Conservation (phyloP, 2,329 filamentous ascomycete species). For the Emmonsiellopsis sp. region DNA sequence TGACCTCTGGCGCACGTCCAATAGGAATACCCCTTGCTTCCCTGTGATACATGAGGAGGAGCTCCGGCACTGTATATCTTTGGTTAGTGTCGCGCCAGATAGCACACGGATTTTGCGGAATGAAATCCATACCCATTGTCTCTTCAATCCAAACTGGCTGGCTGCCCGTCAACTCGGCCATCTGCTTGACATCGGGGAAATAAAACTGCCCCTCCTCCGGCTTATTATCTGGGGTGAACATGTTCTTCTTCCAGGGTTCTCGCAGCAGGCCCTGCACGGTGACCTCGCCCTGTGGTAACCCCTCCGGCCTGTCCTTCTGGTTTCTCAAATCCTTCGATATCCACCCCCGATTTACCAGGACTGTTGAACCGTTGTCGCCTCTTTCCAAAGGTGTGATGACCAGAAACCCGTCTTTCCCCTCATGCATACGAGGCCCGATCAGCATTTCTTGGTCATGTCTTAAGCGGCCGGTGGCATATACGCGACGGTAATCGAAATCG, state of each 20-base stretch:
- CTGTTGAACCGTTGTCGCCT: slow-evolving; percentile 49
- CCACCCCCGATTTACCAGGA: slow-evolving; percentile 88
- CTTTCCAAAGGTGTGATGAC: slow-evolving; percentile 87
- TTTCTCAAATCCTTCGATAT: slow-evolving; percentile 65
- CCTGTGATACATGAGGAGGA: slow-evolving; percentile 65
- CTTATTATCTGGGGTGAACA: slow-evolving; percentile 87
- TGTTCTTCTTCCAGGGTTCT: slow-evolving; percentile 93
- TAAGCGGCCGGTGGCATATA: slow-evolving; percentile 63
- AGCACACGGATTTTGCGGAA: neutral
- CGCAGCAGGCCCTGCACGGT: slow-evolving; percentile 74
- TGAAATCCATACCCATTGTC: slow-evolving; percentile 62
- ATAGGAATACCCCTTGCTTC: slow-evolving; percentile 78
- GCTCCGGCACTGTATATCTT: slow-evolving; percentile 56
- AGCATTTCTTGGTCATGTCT: slow-evolving; percentile 94
- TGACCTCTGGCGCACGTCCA: slow-evolving; percentile 78
- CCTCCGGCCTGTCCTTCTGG: slow-evolving; percentile 53
- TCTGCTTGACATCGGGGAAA: slow-evolving; percentile 87
- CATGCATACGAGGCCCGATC: slow-evolving; percentile 77
- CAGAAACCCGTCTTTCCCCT: slow-evolving; percentile 82
- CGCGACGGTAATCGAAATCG: slow-evolving; percentile 86
- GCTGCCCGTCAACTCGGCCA: slow-evolving; percentile 72
- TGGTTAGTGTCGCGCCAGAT: slow-evolving; percentile 9
- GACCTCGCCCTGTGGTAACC: slow-evolving; percentile 61
- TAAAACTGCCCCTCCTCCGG: slow-evolving; percentile 82
- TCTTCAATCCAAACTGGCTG: slow-evolving; percentile 92